Conservation (phyloP, 371 early-diverging fungal species). For the Capillidium rhysosporum region DNA sequence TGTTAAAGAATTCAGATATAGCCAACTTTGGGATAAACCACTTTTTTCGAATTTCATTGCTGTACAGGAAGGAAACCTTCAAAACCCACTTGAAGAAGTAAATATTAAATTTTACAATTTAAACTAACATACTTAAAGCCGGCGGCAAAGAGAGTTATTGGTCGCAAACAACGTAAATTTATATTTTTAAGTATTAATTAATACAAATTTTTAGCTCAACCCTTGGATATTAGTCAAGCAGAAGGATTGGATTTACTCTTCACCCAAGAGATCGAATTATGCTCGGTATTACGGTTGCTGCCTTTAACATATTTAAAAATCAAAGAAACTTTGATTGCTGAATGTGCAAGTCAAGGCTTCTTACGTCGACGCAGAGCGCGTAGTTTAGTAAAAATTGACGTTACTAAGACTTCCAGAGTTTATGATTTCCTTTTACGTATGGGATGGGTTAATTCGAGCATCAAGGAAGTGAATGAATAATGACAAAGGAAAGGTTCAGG, state of each 20-base stretch:
- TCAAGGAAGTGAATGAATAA: too few relatives aligned
- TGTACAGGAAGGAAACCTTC: too few relatives aligned
- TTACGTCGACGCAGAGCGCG: conserved; percentile 55
- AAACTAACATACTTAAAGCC: neutral
- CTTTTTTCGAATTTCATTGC: too few relatives aligned
- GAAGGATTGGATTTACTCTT: conserved; percentile 76
- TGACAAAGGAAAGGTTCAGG: too few relatives aligned
- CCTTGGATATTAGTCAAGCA: conserved; percentile 54
- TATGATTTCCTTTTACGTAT: conserved; percentile 78
- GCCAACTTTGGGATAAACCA: neutral
- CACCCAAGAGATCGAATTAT: conserved; percentile 55
- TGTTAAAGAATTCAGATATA: neutral
- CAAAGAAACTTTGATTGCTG: conserved; percentile 71
- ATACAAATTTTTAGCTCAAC: conserved; percentile 18
- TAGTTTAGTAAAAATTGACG: conserved; percentile 69
- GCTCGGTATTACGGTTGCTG: conserved; percentile 58
- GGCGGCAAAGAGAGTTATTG: neutral
- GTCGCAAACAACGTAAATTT: neutral
- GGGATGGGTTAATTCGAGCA: conserved; percentile 49
- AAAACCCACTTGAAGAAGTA: too few relatives aligned
- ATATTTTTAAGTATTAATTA: neutral
- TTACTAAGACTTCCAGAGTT: conserved; percentile 58
- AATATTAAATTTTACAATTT: too few relatives aligned
- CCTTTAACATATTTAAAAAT: conserved; percentile 73
- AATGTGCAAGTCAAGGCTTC: conserved; percentile 47